Evolutionary conservation across 208 protist species (phyloP).

Genomic region (Trypanosoma scelopori): DNA sequence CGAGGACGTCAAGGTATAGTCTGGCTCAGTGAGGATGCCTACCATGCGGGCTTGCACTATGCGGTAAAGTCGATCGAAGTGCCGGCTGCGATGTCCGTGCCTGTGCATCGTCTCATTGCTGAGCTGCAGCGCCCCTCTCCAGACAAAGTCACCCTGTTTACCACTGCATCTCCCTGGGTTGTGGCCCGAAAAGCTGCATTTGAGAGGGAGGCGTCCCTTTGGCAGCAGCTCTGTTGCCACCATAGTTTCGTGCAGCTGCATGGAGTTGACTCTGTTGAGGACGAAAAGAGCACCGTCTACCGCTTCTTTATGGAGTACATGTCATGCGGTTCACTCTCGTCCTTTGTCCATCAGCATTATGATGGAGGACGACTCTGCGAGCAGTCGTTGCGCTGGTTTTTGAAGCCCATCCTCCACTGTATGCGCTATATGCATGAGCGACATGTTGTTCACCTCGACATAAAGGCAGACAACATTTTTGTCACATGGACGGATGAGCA

Average conservation of each 20-base stretch:
- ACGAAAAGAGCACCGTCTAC: conserved; percentile 26
- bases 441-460: conserved; percentile 29
- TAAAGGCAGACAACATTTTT: conserved; percentile 38
- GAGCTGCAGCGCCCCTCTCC: background rate
- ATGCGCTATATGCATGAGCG: conserved; percentile 30
- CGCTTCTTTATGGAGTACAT: conserved; percentile 64
- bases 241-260: conserved; percentile 65
- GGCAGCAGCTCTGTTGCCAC: conserved; percentile 70
- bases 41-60: background rate
- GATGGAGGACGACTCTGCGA: conserved; percentile 1
- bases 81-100: background rate
- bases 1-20: conserved; percentile 20
- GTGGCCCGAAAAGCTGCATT: conserved; percentile 10
- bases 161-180: background rate
- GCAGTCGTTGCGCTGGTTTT: conserved; percentile 18
- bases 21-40: conserved; percentile 11
- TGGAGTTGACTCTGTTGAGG: conserved; percentile 52
- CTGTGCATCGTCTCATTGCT: conserved; percentile 16
- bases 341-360: conserved; percentile 7
- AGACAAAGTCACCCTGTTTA: background rate
- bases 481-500: conserved; percentile 13
- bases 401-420: conserved; percentile 23
- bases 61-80: conserved; percentile 33
- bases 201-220: conserved; percentile 62
- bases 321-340: conserved; percentile 18